These are phyloP conservation scores for Poronia punctata DNA, from an alignment of 495 filamentous ascomycete species.

Conservation along the genomic window DNA sequence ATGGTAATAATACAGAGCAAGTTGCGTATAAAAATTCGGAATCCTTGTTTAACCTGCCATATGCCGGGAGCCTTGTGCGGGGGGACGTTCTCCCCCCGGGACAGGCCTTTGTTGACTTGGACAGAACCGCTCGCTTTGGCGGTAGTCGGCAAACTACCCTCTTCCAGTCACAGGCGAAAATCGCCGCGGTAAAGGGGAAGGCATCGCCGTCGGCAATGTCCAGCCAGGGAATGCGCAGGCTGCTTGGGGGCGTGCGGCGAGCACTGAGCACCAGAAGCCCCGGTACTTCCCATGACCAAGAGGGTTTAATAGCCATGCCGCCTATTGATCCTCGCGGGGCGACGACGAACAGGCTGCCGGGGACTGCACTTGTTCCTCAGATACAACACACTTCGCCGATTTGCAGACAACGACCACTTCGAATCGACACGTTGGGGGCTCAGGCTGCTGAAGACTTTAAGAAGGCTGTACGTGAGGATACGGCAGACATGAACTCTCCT, in stretches of 20 bases:
- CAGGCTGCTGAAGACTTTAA: slow-evolving; percentile 68
- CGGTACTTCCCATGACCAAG: slow-evolving; percentile 41
- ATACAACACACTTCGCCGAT: slow-evolving; percentile 36
- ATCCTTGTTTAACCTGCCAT: slow-evolving; percentile 56
- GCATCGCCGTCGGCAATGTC: slow-evolving; percentile 45
- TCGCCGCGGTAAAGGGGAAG: slow-evolving; percentile 31
- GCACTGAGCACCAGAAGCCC: slow-evolving; percentile 66
- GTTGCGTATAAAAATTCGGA: slow-evolving; percentile 45
- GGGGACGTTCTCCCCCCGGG: slow-evolving; percentile 72
- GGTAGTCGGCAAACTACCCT: slow-evolving; percentile 38
- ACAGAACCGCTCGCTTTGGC: slow-evolving; percentile 50
- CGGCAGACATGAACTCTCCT: slow-evolving; percentile 30
- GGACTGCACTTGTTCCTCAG: slow-evolving; percentile 49
- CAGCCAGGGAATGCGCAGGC: slow-evolving; percentile 65
- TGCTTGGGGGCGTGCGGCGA: slow-evolving; percentile 82
- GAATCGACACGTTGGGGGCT: slow-evolving; percentile 74
- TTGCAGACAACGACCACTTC: slow-evolving; percentile 36
- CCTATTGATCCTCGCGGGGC: slow-evolving; percentile 45
- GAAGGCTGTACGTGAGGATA: slow-evolving; percentile 53
- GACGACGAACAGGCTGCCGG: slow-evolving; percentile 45
- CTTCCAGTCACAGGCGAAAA: slow-evolving; percentile 34
- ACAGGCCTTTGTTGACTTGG: slow-evolving; percentile 66
- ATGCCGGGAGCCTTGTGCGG: slow-evolving; percentile 77
- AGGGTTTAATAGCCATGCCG: slow-evolving; percentile 41
- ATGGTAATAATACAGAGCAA: slow-evolving; percentile 44